Evolutionary conservation across 164 flowering plant genomes (phyloP), one percentile per base, ranked within the genome.

Genomic region (Chimonanthus praecox): DNA sequence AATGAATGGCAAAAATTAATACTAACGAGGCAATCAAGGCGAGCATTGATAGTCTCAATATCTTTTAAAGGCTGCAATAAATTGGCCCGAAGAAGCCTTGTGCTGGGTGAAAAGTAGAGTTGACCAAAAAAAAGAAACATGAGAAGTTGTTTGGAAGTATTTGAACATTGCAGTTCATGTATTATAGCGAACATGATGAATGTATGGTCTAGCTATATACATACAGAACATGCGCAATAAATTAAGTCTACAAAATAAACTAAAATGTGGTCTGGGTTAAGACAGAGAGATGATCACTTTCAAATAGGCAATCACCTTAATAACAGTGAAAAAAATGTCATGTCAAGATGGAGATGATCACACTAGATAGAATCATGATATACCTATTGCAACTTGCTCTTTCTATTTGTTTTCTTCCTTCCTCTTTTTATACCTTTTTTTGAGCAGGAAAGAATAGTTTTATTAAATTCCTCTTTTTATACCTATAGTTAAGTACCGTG

Each of bases 81-180:
- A 82, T 96, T 96, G 74, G 98, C 99, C 16, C 98, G 93, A 58
- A 94, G 98, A 82, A 96, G 97, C 78, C 99, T 84, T 68, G 93
- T 88, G 85, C 98, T 96, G 88, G 47, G 73, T 47, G 83, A 81
- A 60, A 67, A 77, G 58, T 58, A 68, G 54, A 47, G 54, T n/a
- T 54, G 5, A 47, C 48, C 50, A 11, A 15, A 66, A 18, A 66
- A 66, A 66, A 66, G 16, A 7, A 44, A 10, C 44, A 66, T 47
- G 16, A 54, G 60, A 54, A 4, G 6, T 13, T 54, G 60, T n/a
- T 54, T 54, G 60, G 16, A 10, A 16, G 60, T 11, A 13, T 54
- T 7, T 13, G 11, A 54, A 54, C 16, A 15, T 54, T n/a, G 16
- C 60, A 54, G 60, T n/a, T 54, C 60, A 54, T 13, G 60, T 33